Conservation (phyloP, 306 rosid genomes). For the Medicago truncatula region MtrunA17r5.0-ANR NC_053043.1:236001-236500, state of each 20-base stretch:
- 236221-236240: no score
- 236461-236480: background rate
- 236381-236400: conserved; percentile 52
- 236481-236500: conserved; percentile 1
- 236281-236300: conserved; percentile 32
- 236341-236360: conserved; percentile 62
- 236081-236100: background rate
- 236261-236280: no score
- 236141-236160: no score
- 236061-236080: conserved; percentile 11
- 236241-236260: no score
- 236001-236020: background rate
- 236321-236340: conserved; percentile 58
- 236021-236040: background rate
- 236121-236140: no score
- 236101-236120: conserved; percentile 3
- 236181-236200: no score
- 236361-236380: conserved; percentile 63
- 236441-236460: conserved; percentile 31
- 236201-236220: no score
- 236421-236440: conserved; percentile 34
- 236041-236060: background rate
- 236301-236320: conserved; percentile 48
- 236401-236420: conserved; percentile 17
- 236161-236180: no score